A percentile compares a stretch with the other conserved stretches of the same genome.
phyloP scores from a whole-genome alignment of 306 rosid species.

The Astragalus membranaceus region DNA sequence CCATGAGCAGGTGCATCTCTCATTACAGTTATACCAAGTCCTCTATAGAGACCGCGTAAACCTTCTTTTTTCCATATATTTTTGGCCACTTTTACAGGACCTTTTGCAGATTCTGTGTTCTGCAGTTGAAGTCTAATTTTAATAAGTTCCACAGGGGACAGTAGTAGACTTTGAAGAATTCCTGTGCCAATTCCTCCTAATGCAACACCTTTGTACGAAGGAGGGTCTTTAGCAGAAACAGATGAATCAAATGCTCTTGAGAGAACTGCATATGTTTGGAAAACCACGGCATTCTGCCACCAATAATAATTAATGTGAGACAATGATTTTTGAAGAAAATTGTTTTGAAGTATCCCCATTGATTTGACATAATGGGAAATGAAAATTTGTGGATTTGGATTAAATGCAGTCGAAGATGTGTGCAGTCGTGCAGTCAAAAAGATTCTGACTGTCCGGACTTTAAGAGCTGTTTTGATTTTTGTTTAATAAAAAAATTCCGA shows the following conservation, averaged over 20 bases:
- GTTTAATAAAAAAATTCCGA: no score
- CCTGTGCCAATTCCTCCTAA: constrained; percentile 73
- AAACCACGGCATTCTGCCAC: constrained; percentile 76
- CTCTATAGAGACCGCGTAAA: constrained; percentile 54
- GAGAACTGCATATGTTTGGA: constrained; percentile 67
- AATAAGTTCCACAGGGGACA: constrained; percentile 66
- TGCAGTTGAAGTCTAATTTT: constrained; percentile 75
- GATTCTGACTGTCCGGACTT: no score
- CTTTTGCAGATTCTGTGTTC: constrained; percentile 24
- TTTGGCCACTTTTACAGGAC: constrained; percentile 44
- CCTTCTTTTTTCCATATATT: constrained; percentile 60
- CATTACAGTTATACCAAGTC: constrained; percentile 51
- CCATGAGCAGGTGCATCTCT: constrained; percentile 72
- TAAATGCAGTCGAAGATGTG: no score
- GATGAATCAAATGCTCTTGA: constrained; percentile 57
- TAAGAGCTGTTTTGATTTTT: no score
- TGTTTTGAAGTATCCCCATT: not conserved
- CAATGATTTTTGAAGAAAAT: not conserved
- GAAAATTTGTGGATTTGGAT: not conserved
- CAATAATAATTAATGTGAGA: not conserved
- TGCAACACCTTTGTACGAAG: constrained; percentile 65
- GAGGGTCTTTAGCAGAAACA: constrained; percentile 40
- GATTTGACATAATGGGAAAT: constrained; percentile 6
- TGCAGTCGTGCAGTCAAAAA: no score
- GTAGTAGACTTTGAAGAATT: constrained; percentile 57